These are phyloP conservation scores for Talinum fruticosum DNA, from an alignment of 148 eudicot genomes.

Conservation along the genomic window DNA sequence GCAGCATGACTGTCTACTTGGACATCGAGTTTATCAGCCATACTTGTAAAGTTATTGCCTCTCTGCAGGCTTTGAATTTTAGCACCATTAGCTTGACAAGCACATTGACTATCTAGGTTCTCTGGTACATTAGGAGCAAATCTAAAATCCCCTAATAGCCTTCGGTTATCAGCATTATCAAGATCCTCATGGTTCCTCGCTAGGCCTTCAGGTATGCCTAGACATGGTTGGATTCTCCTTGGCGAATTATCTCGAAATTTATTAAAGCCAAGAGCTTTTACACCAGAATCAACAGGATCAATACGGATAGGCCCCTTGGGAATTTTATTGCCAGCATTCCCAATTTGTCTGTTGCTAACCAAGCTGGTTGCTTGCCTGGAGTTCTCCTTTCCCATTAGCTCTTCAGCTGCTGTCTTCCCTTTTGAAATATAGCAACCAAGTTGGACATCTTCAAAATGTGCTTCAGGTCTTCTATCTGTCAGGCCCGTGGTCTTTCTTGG, in stretches of 20 bases:
- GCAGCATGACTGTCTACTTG: not conserved
- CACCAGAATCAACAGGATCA: constrained; percentile 13
- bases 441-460: constrained; percentile 12
- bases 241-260: constrained; percentile 11
- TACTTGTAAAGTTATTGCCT: constrained; percentile 2
- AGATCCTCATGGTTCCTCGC: constrained; percentile 12
- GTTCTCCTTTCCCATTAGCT: constrained; percentile 4
- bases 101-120: constrained; percentile 12
- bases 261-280: not conserved
- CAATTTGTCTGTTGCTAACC: constrained; percentile 20
- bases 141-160: constrained; percentile 13
- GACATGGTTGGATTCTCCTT: constrained; percentile 16
- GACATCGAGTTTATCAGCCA: constrained; percentile 6
- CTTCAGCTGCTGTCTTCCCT: constrained; percentile 17
- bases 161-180: constrained; percentile 3
- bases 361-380: constrained; percentile 15
- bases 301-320: constrained; percentile 13
- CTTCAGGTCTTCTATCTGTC: constrained; percentile 16
- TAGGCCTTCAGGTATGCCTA: constrained; percentile 3
- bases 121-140: constrained; percentile 17
- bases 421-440: not conserved
- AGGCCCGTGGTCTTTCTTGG: constrained; percentile 8
- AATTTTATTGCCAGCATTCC: constrained; percentile 9
- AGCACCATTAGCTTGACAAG: constrained; percentile 20
- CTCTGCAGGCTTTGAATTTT: constrained; percentile 15